Conservation (phyloP, 768 basidiomycete genomes). For the Hygrocybe punicea region DNA sequence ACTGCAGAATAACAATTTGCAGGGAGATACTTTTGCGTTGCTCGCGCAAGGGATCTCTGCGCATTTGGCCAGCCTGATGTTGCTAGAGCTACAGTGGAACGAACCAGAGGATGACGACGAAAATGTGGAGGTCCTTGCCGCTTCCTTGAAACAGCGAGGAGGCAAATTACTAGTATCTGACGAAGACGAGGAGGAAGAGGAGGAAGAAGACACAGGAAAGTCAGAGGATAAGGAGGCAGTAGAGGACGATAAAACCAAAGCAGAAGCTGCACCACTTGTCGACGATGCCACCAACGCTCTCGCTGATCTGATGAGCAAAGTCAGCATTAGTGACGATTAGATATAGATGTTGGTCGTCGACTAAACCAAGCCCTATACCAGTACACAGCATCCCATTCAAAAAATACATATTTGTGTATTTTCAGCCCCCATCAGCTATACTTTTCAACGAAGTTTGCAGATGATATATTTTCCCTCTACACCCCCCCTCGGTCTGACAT, state of each 20-base stretch:
- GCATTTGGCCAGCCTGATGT: conserved; percentile 56
- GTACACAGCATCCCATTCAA: too few relatives aligned
- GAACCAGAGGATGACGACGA: conserved; percentile 79
- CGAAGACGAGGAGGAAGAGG: conserved; percentile 78
- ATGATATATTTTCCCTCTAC: conserved; percentile 58
- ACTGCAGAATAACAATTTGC: conserved; percentile 91
- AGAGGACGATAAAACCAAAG: conserved; percentile 25
- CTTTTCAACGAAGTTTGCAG: conserved; percentile 44
- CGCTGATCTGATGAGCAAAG: conserved; percentile 64
- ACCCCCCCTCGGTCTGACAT: conserved; percentile 57
- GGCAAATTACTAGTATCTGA: conserved; percentile 67
- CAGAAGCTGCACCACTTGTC: conserved; percentile 22
- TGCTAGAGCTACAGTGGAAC: conserved; percentile 87
- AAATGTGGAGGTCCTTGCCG: conserved; percentile 49
- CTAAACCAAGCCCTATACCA: neutral
- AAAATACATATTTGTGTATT: too few relatives aligned
- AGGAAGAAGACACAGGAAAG: conserved; percentile 47
- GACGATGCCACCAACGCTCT: conserved; percentile 52
- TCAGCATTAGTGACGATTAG: conserved; percentile 36
- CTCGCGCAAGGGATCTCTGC: conserved; percentile 63
- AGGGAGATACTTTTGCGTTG: conserved; percentile 60
- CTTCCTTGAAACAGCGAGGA: conserved; percentile 58
- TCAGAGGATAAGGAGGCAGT: conserved; percentile 26
- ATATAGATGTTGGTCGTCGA: too few relatives aligned
- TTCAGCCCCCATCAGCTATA: neutral